Evolutionary conservation across 768 basidiomycete genomes (phyloP).

Genomic region (Rubroboletus pulcherrimus): DNA sequence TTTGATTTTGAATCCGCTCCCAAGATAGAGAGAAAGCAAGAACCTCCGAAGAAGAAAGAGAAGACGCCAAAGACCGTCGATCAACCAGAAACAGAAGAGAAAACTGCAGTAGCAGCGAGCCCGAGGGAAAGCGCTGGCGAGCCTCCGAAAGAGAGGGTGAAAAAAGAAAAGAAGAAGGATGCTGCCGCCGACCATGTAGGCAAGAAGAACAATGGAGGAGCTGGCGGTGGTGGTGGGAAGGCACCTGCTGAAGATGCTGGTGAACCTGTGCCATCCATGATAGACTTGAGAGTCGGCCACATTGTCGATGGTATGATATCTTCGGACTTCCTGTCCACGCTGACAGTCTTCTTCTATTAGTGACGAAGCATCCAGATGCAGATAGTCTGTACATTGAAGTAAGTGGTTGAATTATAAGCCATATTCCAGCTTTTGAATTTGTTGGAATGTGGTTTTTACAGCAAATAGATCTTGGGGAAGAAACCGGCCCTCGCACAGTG

Average conservation of each 20-base stretch:
- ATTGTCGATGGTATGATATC: conserved; percentile 76
- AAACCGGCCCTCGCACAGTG: conserved; percentile 90
- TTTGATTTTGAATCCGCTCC: conserved; percentile 81
- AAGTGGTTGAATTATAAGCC: conserved; percentile 11
- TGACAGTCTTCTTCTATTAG: conserved; percentile 38
- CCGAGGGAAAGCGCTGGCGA: conserved; percentile 39
- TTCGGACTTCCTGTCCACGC: neutral
- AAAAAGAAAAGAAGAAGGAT: conserved; percentile 56
- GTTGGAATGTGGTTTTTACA: conserved; percentile 26
- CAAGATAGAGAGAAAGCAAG: conserved; percentile 63
- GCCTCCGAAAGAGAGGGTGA: conserved; percentile 29
- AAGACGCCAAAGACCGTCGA: conserved; percentile 42
- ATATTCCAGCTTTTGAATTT: neutral
- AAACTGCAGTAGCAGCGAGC: conserved; percentile 28
- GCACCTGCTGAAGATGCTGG: conserved; percentile 57
- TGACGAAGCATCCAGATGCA: conserved; percentile 95
- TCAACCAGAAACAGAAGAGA: conserved; percentile 23
- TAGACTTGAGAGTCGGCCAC: conserved; percentile 91
- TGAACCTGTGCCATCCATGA: conserved; percentile 93
- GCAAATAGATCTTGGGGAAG: conserved; percentile 97
- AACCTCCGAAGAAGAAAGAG: conserved; percentile 75
- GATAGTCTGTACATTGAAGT: conserved; percentile 97
- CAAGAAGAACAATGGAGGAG: conserved; percentile 41
- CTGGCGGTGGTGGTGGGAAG: conserved; percentile 24
- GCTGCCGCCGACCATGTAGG: conserved; percentile 32